These are phyloP conservation scores for Mortierella polycephala DNA, from an alignment of 371 early-diverging fungal species.

Conservation along the genomic window DNA sequence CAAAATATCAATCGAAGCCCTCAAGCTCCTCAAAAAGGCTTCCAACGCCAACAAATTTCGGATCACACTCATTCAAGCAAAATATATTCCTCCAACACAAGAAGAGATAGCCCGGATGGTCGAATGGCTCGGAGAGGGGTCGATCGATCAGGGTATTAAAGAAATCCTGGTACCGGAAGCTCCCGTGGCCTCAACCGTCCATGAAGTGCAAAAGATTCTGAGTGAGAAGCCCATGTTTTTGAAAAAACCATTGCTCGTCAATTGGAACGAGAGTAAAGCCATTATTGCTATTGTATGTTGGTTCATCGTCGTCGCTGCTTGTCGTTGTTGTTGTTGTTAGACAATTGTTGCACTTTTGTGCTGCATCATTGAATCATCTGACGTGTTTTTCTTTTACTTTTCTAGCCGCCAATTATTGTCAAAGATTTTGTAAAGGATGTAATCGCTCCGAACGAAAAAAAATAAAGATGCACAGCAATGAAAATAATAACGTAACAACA, in stretches of 20 bases:
- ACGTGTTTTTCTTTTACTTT: not conserved
- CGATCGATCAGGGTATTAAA: not conserved
- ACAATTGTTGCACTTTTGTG: too few relatives aligned
- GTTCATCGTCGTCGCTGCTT: not conserved
- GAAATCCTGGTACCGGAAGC: slow-evolving; percentile 10
- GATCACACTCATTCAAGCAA: slow-evolving; percentile 22
- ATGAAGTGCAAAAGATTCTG: slow-evolving; percentile 26
- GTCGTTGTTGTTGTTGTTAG: too few relatives aligned
- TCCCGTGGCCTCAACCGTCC: slow-evolving; percentile 14
- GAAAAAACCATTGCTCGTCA: slow-evolving; percentile 39
- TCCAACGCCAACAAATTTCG: slow-evolving; percentile 2
- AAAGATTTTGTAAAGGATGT: too few relatives aligned
- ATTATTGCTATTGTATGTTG: slow-evolving; percentile 25
- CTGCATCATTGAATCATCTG: too few relatives aligned
- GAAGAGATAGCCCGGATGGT: slow-evolving; percentile 14
- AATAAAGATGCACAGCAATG: too few relatives aligned
- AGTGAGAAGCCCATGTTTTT: slow-evolving; percentile 18
- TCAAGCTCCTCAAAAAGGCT: slow-evolving; percentile 13
- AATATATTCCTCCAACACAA: slow-evolving; percentile 14
- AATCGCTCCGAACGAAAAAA: too few relatives aligned
- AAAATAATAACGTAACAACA: too few relatives aligned
- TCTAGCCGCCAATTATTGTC: too few relatives aligned
- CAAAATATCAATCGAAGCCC: slow-evolving; percentile 6
- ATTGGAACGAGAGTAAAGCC: slow-evolving; percentile 39
- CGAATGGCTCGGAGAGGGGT: slow-evolving; percentile 17